phyloP scores from a whole-genome alignment of 495 filamentous ascomycete genomes.

The Daldinia caldariorum region DNA sequence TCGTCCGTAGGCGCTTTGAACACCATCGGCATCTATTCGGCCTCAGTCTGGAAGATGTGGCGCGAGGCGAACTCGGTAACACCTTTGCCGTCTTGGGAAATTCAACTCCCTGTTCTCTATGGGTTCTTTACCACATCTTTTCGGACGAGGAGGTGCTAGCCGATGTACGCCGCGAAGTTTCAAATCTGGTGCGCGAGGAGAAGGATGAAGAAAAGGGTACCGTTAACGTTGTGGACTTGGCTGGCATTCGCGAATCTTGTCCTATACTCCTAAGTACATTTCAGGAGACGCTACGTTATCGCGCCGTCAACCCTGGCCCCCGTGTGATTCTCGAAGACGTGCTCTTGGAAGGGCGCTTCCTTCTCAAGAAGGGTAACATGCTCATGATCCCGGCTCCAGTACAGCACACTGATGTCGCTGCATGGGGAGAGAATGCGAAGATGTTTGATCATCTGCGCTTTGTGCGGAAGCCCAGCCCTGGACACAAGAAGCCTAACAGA shows the following conservation, averaged over 20 bases:
- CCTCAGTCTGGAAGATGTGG: constrained; percentile 36
- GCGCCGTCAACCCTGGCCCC: constrained; percentile 31
- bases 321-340: constrained; percentile 47
- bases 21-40: constrained; percentile 33
- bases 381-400: constrained; percentile 45
- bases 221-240: constrained; percentile 33
- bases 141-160: constrained; percentile 33
- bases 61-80: constrained; percentile 41
- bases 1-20: constrained; percentile 23
- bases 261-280: constrained; percentile 43
- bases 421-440: constrained; percentile 45
- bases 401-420: constrained; percentile 40
- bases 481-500: constrained; percentile 34
- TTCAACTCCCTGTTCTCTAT: constrained; percentile 38
- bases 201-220: not conserved
- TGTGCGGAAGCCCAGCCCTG: not conserved
- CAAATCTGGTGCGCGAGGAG: constrained; percentile 22
- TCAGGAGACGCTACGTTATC: constrained; percentile 46
- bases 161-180: constrained; percentile 43
- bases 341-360: constrained; percentile 38
- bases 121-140: constrained; percentile 42
- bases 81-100: constrained; percentile 37
- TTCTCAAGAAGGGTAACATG: constrained; percentile 49
- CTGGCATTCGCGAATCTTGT: constrained; percentile 28
- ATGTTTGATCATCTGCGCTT: constrained; percentile 50